Conservation (phyloP, 768 basidiomycete species). For the Kondoa subrosea region DNA sequence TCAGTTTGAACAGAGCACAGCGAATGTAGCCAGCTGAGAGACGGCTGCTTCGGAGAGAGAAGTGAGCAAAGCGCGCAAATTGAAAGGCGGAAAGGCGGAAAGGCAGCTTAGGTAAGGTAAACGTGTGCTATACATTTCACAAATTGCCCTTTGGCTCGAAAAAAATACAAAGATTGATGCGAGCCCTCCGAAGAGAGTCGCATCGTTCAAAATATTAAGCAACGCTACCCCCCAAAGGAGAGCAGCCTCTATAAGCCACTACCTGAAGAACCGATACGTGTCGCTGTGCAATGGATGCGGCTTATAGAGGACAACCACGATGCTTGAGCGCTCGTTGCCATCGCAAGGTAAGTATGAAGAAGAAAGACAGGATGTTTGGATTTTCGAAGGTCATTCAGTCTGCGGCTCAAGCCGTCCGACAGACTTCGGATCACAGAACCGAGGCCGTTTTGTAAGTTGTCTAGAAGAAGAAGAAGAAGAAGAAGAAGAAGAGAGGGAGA, state of each 20-base stretch:
- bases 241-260: background rate
- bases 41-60: no score
- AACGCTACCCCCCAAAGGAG: background rate
- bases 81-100: no score
- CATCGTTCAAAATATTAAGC: background rate
- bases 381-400: background rate
- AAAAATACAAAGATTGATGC: background rate
- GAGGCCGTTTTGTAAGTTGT: no score
- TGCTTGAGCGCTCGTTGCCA: slow-evolving; percentile 3
- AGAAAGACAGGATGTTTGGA: background rate
- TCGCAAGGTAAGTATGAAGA: slow-evolving; percentile 7
- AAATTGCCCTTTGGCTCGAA: background rate
- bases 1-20: no score
- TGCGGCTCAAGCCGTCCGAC: no score
- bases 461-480: no score
- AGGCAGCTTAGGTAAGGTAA: no score
- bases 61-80: no score
- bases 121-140: background rate
- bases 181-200: background rate
- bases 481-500: no score
- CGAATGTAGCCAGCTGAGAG: no score
- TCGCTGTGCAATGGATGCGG: slow-evolving; percentile 7
- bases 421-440: no score
- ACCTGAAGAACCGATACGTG: background rate
- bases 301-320: background rate